Evolutionary conservation across 1,284 basidiomycete genomes (phyloP).

Genomic region (Irpex sp.): DNA sequence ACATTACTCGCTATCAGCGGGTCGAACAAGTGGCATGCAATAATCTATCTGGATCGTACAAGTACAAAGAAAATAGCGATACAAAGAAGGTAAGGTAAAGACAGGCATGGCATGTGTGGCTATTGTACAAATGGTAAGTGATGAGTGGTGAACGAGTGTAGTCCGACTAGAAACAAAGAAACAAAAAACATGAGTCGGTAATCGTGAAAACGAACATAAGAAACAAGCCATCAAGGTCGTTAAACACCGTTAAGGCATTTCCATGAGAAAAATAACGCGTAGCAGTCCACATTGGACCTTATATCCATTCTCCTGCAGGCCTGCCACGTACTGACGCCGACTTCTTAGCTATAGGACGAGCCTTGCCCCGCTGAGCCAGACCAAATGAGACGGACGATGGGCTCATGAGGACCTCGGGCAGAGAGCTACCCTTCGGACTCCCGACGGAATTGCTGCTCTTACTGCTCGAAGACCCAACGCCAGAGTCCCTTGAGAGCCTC

Average conservation of each 20-base stretch:
- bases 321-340: conserved; percentile 3
- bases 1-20: not conserved
- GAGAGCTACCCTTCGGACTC: conserved; percentile 7
- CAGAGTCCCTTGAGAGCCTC: conserved; percentile 11
- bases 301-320: conserved; percentile 11
- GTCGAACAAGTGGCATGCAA: not conserved
- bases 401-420: conserved; percentile 5
- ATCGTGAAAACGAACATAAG: not conserved
- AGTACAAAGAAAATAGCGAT: not conserved
- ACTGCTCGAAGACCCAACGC: conserved; percentile 6
- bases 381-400: conserved; percentile 3
- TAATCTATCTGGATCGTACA: not conserved
- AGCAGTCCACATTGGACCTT: not conserved
- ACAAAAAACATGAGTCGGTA: not conserved
- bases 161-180: not conserved
- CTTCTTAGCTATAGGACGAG: conserved; percentile 1
- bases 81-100: conserved; percentile 4
- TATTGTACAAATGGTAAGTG: conserved; percentile 1
- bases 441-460: not conserved
- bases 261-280: not conserved
- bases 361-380: conserved; percentile 2
- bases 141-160: not conserved
- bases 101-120: conserved; percentile 4
- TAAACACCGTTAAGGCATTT: not conserved
- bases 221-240: conserved; percentile 1